Base-by-base conservation (phyloP, 2,329 filamentous ascomycete genomes). In the Orbilia javanica region DNA sequence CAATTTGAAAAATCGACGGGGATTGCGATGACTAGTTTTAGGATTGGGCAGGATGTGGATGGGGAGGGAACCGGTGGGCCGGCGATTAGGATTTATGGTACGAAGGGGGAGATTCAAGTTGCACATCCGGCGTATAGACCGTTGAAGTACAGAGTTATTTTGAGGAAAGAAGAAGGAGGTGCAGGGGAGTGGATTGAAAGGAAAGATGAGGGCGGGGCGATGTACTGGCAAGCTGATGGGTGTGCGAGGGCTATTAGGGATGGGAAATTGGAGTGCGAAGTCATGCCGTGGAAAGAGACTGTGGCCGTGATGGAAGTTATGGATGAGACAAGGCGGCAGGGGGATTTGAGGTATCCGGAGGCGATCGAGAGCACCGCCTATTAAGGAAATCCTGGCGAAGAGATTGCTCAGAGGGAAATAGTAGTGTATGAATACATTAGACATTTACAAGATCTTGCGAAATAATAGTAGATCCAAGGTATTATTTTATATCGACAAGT, bases 201-300 rank as follows among this genome's bases (percentile, higher is more conserved):
- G 57, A 83, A 85, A 46, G 82, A 85, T 73, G 88, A 89, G 29
- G 88, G 86, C 81, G 93, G 93, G 10, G 93, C 93, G 62, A 96
- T 96, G 92, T 96, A 93, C 85, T 95, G 91, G 91, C 92, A 94
- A 84, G 93, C 93, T 0, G 92, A 94, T 83, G 92, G 93, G 86
- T 91, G 89, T 80, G 92, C 91, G 29, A 87, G 90, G 53, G 93
- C 91, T 80, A 83, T 97, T 72, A 87, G 91, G 50, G 93, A 96
- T 83, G 92, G 93, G 22, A 90, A 89, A 84, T 88, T 90, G 82
- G 91, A 97, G 86, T 93, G 93, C 83, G 87, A 88, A 57, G 88
- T 87, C 11, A 85, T 96, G 84, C 89, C 90, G 20, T 89, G 89
- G 86, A 87, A 89, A 53, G 94, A 97, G 87, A 95, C 91, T 82